Conservation (phyloP, 495 filamentous ascomycete genomes). For the Chlorociboria aeruginascens region DNA sequence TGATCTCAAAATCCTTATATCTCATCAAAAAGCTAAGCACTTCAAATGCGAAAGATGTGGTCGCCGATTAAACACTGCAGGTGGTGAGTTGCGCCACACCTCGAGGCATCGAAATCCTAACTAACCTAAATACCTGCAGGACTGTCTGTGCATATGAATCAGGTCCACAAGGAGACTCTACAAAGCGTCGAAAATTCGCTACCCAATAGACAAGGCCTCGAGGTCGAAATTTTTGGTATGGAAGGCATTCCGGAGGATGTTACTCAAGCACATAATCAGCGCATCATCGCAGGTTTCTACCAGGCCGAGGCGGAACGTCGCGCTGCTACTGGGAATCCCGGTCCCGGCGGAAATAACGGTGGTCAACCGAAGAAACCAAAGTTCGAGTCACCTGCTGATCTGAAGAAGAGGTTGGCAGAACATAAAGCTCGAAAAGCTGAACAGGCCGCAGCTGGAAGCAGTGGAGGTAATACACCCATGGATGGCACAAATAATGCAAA, state of each 20-base stretch:
- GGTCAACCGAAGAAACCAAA: conserved; percentile 66
- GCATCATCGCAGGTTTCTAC: conserved; percentile 71
- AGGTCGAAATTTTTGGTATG: conserved; percentile 97
- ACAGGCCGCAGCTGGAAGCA: conserved; percentile 40
- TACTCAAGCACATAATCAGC: conserved; percentile 67
- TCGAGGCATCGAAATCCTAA: not conserved
- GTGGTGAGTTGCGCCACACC: conserved; percentile 47
- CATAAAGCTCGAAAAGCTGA: conserved; percentile 57
- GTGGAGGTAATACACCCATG: conserved; percentile 47
- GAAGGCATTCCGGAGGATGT: conserved; percentile 90
- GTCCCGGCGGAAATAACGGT: conserved; percentile 40
- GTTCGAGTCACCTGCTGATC: conserved; percentile 59
- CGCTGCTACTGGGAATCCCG: conserved; percentile 71
- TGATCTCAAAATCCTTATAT: conserved; percentile 88
- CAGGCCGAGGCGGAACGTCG: conserved; percentile 74
- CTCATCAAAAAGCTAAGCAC: conserved; percentile 96
- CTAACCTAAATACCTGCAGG: conserved; percentile 36
- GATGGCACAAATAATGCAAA: conserved; percentile 31
- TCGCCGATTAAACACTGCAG: conserved; percentile 83
- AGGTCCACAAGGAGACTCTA: conserved; percentile 91
- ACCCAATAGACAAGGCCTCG: conserved; percentile 65
- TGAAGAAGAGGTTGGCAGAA: conserved; percentile 74
- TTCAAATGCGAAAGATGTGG: conserved; percentile 91
- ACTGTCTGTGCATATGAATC: conserved; percentile 91
- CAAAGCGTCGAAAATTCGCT: conserved; percentile 83